A percentile compares a stretch with the other conserved stretches of the same genome.
phyloP scores from a whole-genome alignment of 495 filamentous ascomycete genomes.

The Hypoxylon trugodes region DNA sequence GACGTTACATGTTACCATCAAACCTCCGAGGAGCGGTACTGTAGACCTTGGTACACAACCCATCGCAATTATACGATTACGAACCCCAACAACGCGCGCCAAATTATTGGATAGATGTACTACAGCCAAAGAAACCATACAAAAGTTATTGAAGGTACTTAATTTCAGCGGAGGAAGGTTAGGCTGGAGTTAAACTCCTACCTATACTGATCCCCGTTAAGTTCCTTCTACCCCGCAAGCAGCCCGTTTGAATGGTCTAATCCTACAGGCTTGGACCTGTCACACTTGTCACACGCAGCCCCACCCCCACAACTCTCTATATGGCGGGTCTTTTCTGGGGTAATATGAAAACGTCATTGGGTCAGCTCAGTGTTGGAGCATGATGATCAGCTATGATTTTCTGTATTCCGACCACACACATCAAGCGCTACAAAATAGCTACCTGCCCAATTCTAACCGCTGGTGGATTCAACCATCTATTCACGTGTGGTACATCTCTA shows the following conservation, averaged over 20 bases:
- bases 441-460: slow-evolving; percentile 22
- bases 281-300: neutral
- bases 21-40: too few species aligned
- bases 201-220: too few species aligned
- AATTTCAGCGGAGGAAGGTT: too few species aligned
- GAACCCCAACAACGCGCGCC: too few species aligned
- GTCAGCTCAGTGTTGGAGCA: neutral
- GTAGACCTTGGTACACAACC: too few species aligned
- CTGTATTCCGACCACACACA: slow-evolving; percentile 11
- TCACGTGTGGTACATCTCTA: slow-evolving; percentile 3
- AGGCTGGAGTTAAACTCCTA: neutral
- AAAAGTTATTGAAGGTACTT: too few species aligned
- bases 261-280: slow-evolving; percentile 14
- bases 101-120: too few species aligned
- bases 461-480: slow-evolving; percentile 19
- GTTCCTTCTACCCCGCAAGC: slow-evolving; percentile 31
- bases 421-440: neutral
- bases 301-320: slow-evolving; percentile 32
- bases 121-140: too few species aligned
- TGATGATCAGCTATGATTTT: slow-evolving; percentile 19
- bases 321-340: slow-evolving; percentile 15
- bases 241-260: slow-evolving; percentile 23
- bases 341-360: slow-evolving; percentile 24
- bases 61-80: too few species aligned
- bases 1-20: too few species aligned